Conservation (phyloP, 2,329 filamentous ascomycete genomes). For the Albifimbria verrucaria region DNA sequence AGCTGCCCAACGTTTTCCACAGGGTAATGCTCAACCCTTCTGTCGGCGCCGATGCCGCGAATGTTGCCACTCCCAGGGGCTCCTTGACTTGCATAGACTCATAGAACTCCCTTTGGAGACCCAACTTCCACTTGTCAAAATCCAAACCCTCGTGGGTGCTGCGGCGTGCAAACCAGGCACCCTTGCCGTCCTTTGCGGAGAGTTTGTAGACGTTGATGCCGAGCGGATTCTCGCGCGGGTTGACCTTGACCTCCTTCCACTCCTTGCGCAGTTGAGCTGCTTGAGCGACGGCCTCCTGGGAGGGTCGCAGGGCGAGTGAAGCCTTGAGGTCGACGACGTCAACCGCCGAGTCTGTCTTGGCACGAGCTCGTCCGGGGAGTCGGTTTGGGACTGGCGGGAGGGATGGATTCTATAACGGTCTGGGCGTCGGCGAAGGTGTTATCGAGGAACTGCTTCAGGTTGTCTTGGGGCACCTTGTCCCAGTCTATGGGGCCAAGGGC, state of each 20-base stretch:
- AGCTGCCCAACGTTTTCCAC: constrained; percentile 58
- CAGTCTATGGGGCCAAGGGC: constrained; percentile 55
- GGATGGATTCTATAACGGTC: constrained; percentile 73
- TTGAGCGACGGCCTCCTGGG: constrained; percentile 44
- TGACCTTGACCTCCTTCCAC: constrained; percentile 83
- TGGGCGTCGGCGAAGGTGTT: constrained; percentile 65
- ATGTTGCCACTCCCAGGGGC: constrained; percentile 71
- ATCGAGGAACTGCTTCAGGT: constrained; percentile 51
- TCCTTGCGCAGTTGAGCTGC: constrained; percentile 65
- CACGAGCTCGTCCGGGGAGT: constrained; percentile 43
- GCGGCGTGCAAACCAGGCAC: constrained; percentile 83
- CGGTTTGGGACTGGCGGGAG: constrained; percentile 34
- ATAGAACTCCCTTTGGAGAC: constrained; percentile 74
- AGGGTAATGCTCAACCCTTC: constrained; percentile 61
- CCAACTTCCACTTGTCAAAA: constrained; percentile 75
- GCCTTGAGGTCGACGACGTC: constrained; percentile 48
- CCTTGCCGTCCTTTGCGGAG: constrained; percentile 72
- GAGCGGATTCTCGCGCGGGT: constrained; percentile 69
- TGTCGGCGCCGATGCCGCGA: constrained; percentile 81
- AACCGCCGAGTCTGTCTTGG: constrained; percentile 53
- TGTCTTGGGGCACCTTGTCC: constrained; percentile 40
- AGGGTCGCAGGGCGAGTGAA: constrained; percentile 35
- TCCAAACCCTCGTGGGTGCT: constrained; percentile 77
- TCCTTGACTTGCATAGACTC: constrained; percentile 71
- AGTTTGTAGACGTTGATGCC: constrained; percentile 79